Base-by-base conservation (phyloP, 148 eudicot genomes). In the Limonium bicolor region DNA sequence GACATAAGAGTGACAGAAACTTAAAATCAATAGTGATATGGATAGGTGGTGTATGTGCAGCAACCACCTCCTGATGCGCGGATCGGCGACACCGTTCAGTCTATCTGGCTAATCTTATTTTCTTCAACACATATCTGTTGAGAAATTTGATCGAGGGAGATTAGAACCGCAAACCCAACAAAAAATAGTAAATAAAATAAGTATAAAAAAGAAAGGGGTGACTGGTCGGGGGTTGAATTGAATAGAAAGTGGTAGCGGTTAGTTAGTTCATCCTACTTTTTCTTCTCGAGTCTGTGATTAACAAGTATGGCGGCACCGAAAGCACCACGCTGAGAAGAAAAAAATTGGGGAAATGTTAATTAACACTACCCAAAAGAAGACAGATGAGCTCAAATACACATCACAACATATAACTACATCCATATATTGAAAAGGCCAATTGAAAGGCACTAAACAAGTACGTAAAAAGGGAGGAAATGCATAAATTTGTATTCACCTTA, bases 301-400 rank as follows among this genome's bases (percentile, higher is more conserved):
- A 90, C 99, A 26, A 90, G 82, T 50, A 90, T 90, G 48, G 99
- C 99, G 16, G 99, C 99, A 3, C 99, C 99, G 32, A 90, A 90
- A 27, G 99, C 99, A 23, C 99, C 99, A 12, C 99, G 78, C 0
- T n/a, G n/a, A n/a, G n/a, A n/a, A n/a, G n/a, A n/a, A n/a, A n/a
- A n/a, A n/a, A n/a, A n/a, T n/a, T n/a, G n/a, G n/a, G n/a, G n/a
- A n/a, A n/a, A n/a, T n/a, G n/a, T n/a, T n/a, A n/a, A n/a, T n/a
- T n/a, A n/a, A n/a, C n/a, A n/a, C n/a, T n/a, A n/a, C n/a, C n/a
- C n/a, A n/a, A n/a, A n/a, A n/a, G n/a, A n/a, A n/a, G n/a, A n/a
- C n/a, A n/a, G n/a, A n/a, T n/a, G n/a, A n/a, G n/a, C n/a, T n/a
- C n/a, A n/a, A n/a, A n/a, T n/a, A n/a, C n/a, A n/a, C n/a, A n/a